phyloP scores from a whole-genome alignment of 768 basidiomycete species.

The Infundibulicybe gibba region DNA sequence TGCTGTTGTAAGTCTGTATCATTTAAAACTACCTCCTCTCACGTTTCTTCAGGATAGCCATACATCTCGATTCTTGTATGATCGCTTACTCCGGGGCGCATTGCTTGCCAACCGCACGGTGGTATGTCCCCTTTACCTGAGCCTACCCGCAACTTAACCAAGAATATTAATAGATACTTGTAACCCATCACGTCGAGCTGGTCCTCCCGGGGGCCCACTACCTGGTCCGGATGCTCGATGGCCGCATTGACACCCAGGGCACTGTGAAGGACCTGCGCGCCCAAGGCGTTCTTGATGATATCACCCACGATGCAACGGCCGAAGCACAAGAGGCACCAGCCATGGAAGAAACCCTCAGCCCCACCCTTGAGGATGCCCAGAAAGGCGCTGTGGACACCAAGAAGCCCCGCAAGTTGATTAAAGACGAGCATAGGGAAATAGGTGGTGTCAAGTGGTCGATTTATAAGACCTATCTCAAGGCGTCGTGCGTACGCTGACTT shows the following conservation, averaged over 20 bases:
- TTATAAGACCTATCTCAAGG: conserved; percentile 66
- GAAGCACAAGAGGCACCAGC: conserved; percentile 42
- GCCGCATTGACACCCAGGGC: conserved; percentile 71
- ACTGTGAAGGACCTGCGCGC: conserved; percentile 58
- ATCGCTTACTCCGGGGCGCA: conserved; percentile 62
- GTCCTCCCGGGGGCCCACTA: conserved; percentile 72
- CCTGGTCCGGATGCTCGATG: conserved; percentile 72
- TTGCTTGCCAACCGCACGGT: conserved; percentile 69
- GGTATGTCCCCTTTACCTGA: conserved; percentile 19
- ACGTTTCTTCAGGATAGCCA: conserved; percentile 51
- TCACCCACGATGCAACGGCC: conserved; percentile 47
- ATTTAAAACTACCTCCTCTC: not conserved
- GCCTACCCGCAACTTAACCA: not conserved
- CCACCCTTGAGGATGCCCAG: conserved; percentile 18
- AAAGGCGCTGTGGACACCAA: conserved; percentile 35
- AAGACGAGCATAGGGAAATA: conserved; percentile 78
- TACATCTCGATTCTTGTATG: conserved; percentile 60
- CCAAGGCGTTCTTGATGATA: conserved; percentile 57
- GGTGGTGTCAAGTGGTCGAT: conserved; percentile 82
- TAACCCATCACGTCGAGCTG: conserved; percentile 81
- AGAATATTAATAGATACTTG: conserved; percentile 44
- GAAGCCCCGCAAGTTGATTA: conserved; percentile 69
- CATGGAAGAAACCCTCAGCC: conserved; percentile 19
- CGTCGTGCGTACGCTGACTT: conserved; percentile 46
- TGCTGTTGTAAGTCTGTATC: conserved; percentile 57